Evolutionary conservation across 345 rosid species (phyloP), one percentile per base, ranked within the genome.

Genomic region (Cardiospermum halicacabum): DNA sequence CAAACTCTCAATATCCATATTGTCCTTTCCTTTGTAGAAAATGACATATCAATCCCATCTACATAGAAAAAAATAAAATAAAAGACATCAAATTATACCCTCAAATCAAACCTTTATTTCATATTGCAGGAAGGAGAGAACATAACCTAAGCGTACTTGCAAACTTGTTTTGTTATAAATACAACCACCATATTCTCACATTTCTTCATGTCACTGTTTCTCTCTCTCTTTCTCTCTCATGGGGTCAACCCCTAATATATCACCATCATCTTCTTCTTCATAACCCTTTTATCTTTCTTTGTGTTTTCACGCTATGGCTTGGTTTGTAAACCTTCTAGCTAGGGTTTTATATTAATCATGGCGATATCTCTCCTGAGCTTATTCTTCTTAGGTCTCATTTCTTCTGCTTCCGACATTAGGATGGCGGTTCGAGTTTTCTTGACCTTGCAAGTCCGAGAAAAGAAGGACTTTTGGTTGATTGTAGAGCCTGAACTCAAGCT

Each of bases 341-440:
- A 67, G 56, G 42, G 28, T 36, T 36, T n/a, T n/a, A n/a, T n/a
- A n/a, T n/a, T n/a, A n/a, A n/a, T 2, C 37, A 0, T 21, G 88
- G 83, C 75, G 64, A 18, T 79, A 79, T 85, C 84, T 80, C 91
- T 85, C 88, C 84, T 81, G 91, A 85, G 91, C 91, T 85, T 83
- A 58, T 72, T 65, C 76, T 70, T 76, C 75, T 64, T 54, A 64
- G 3, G 0, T 24, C n/a, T 31, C 16, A 7, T 61, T 15, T 21
- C 10, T 12, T 11, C 22, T 48, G 68, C 11, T 49, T 53, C 19
- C 31, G 42, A 56, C 48, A 62, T 40, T 50, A 47, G n/a, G 37
- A 32, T 53, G 25, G 2, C n/a, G 64, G 65, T 72, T 77, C 55
- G 69, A 66, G 60, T 85, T 85, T 85, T 83, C 91, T 85, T 83